phyloP scores from a whole-genome alignment of 2,329 filamentous ascomycete species.

The Ophiocordyceps polyrhachis-furcata region DNA sequence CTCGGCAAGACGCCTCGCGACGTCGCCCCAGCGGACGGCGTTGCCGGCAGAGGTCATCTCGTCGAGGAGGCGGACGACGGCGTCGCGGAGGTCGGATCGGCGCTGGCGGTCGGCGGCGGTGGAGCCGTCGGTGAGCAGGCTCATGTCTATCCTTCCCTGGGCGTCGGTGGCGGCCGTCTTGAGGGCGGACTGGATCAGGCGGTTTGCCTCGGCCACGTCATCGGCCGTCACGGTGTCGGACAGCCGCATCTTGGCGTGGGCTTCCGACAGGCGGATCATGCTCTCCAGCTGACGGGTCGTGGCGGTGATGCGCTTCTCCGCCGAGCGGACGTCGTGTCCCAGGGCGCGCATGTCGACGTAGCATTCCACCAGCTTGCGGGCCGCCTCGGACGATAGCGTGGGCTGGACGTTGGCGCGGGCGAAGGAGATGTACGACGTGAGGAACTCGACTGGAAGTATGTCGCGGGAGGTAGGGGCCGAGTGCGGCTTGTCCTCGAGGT shows the following conservation, averaged over 20 bases:
- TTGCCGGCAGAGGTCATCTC: conserved; percentile 55
- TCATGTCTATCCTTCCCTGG: conserved; percentile 91
- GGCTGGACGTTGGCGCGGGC: conserved; percentile 77
- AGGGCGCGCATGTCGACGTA: conserved; percentile 94
- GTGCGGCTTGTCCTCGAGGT: conserved; percentile 87
- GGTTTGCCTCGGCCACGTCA: conserved; percentile 80
- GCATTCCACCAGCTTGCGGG: conserved; percentile 63
- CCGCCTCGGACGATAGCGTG: conserved; percentile 58
- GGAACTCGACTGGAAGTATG: conserved; percentile 80
- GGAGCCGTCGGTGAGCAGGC: conserved; percentile 83
- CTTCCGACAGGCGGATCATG: conserved; percentile 94
- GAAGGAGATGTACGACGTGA: conserved; percentile 94
- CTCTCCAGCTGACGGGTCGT: conserved; percentile 93
- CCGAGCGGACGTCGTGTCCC: conserved; percentile 67
- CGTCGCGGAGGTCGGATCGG: conserved; percentile 68
- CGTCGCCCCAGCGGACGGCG: conserved; percentile 59
- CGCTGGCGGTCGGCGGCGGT: conserved; percentile 70
- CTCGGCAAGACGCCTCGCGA: conserved; percentile 55
- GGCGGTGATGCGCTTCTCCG: conserved; percentile 91
- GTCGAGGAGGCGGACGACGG: conserved; percentile 56
- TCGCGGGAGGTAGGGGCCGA: conserved; percentile 58
- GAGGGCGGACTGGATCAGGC: conserved; percentile 80
- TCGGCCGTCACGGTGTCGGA: conserved; percentile 52
- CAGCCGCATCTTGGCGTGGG: conserved; percentile 95
- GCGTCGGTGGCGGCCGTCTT: conserved; percentile 96